Conservation (phyloP, 441 rosid species). For the Adansonia gregorii region DNA sequence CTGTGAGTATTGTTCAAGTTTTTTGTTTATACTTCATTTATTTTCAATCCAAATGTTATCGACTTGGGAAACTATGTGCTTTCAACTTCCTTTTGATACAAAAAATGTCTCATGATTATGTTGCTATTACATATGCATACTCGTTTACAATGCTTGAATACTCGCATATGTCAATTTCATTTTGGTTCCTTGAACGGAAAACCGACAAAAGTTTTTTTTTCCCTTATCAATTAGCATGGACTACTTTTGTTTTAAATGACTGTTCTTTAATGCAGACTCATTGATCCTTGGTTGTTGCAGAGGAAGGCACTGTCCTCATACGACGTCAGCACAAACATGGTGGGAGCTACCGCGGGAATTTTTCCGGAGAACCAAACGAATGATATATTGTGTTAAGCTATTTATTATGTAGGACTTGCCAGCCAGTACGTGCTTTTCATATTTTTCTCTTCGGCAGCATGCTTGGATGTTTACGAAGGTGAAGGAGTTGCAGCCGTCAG, state of each 20-base stretch:
- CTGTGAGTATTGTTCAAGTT: slow-evolving; percentile 54
- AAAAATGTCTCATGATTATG: not conserved
- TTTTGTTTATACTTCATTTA: not conserved
- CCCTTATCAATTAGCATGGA: not conserved
- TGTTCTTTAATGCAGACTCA: slow-evolving; percentile 37
- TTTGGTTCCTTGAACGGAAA: not conserved
- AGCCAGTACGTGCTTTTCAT: slow-evolving; percentile 35
- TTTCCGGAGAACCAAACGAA: slow-evolving; percentile 44
- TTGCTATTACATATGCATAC: not conserved
- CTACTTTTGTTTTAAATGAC: slow-evolving; percentile 20
- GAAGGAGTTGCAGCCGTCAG: slow-evolving; percentile 19
- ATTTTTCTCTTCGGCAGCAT: slow-evolving; percentile 10
- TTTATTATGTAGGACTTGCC: slow-evolving; percentile 33
- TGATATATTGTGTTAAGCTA: slow-evolving; percentile 50
- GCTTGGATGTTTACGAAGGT: slow-evolving; percentile 18
- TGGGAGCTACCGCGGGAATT: slow-evolving; percentile 43
- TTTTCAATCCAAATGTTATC: not conserved
- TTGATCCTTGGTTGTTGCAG: slow-evolving; percentile 42
- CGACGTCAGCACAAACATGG: slow-evolving; percentile 46
- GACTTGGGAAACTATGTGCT: slow-evolving; percentile 11
- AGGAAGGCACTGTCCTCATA: slow-evolving; percentile 55
- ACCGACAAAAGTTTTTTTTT: not conserved
- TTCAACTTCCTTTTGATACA: not conserved
- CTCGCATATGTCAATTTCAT: not conserved
- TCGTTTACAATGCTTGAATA: not conserved